Evolutionary conservation across 805 yeast genomes (phyloP).

Genomic region (Maudiozyma serrabonitensis): DNA sequence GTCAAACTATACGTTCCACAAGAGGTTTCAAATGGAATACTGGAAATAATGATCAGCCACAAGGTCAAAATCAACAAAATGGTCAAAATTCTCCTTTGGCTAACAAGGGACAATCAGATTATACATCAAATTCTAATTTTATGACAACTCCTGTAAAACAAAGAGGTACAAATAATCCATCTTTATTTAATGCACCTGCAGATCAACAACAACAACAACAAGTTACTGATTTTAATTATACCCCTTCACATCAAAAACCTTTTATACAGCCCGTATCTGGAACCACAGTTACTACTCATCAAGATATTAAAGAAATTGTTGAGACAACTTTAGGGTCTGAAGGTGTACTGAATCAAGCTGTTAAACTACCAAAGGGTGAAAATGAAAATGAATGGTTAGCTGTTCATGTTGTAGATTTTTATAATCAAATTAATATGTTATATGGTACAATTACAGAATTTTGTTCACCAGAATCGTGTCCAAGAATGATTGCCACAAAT

Average conservation of each 20-base stretch:
- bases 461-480: constrained; percentile 91
- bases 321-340: constrained; percentile 94
- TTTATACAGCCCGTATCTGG: constrained; percentile 24
- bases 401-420: constrained; percentile 94
- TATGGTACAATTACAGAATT: constrained; percentile 94
- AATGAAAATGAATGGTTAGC: constrained; percentile 92
- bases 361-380: constrained; percentile 86
- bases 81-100: not conserved
- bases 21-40: constrained; percentile 36
- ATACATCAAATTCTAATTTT: not conserved
- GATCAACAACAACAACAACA: constrained; percentile 5
- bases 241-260: constrained; percentile 31
- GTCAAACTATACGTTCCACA: constrained; percentile 39
- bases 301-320: constrained; percentile 76
- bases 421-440: constrained; percentile 91
- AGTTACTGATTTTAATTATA: constrained; percentile 29
- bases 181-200: not conserved
- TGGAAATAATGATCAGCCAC: constrained; percentile 6
- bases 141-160: constrained; percentile 9
- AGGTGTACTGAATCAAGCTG: constrained; percentile 84
- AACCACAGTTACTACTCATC: constrained; percentile 45
- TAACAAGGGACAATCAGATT: not conserved
- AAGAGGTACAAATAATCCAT: not conserved
- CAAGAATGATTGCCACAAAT: constrained; percentile 94
- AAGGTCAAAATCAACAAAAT: constrained; percentile 1